Evolutionary conservation across 2,329 filamentous ascomycete species (phyloP).

Genomic region (Aphanoascus verrucosus): DNA sequence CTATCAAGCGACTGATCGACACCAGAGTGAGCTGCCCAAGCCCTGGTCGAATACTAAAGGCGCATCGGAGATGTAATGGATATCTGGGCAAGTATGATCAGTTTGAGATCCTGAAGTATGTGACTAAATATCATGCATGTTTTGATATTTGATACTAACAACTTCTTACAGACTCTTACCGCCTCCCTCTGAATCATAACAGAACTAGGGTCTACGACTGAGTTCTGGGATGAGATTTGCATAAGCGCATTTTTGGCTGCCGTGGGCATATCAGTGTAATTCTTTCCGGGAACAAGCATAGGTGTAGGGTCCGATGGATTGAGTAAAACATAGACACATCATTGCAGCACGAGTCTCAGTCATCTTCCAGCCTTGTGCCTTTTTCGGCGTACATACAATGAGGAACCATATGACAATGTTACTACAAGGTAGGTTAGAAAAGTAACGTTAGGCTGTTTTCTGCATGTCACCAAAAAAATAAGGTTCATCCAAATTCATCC

Average conservation of each 20-base stretch:
- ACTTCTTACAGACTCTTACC: neutral
- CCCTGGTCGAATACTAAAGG: constrained; percentile 50
- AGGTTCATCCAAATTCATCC: neutral
- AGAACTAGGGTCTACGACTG: neutral
- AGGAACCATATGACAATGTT: neutral
- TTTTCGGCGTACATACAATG: neutral
- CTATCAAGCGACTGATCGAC: constrained; percentile 50
- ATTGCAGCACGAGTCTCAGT: too few species aligned
- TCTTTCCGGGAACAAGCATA: too few species aligned
- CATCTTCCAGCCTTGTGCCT: too few species aligned
- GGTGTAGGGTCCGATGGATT: too few species aligned
- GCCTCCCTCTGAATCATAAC: neutral
- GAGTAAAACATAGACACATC: too few species aligned
- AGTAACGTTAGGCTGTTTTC: neutral
- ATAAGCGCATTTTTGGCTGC: too few species aligned
- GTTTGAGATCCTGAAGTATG: constrained; percentile 68
- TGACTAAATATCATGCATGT: neutral
- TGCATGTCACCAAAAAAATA: constrained; percentile 20
- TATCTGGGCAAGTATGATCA: constrained; percentile 61
- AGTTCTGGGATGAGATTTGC: neutral
- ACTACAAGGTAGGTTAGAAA: neutral
- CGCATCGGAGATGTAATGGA: constrained; percentile 59
- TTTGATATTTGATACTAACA: neutral
- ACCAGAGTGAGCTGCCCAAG: constrained; percentile 32
- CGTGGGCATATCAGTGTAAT: too few species aligned